Evolutionary conservation across 2,329 filamentous ascomycete genomes (phyloP), one percentile per base, ranked within the genome.

Genomic region (Cladophialophora chaetospira): DNA sequence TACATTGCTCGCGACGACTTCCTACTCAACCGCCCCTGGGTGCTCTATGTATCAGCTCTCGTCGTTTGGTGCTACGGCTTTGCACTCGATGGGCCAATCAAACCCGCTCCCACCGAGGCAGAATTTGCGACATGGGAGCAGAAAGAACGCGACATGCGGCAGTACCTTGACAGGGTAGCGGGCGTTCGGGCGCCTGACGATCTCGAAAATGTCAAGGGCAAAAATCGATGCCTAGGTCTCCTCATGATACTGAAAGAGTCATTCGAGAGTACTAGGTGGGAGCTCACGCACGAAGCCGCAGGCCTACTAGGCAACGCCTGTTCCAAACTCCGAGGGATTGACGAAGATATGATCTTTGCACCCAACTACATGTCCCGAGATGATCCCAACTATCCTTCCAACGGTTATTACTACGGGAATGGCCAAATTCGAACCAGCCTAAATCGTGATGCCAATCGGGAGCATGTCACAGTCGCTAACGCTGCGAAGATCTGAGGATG

Each of bases 61-160:
- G 90, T 97, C 19, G 89, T 97, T 1, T 99, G 94, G 94, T 91
- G 86, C 58, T 99, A 97, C 67, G 93, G 92, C 2, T 97, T 86
- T 69, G 91, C 93, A 0, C 77, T 96, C 17, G 94, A 97, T 65
- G 94, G 94, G 0, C 83, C 91, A 0, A 83, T 89, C 55, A 76
- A 80, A 5, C 74, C 72, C 3, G 68, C 74, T 2, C 65, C 73
- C 10, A 70, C 70, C 2, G 66, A 74, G 66, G 48, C 79, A 73
- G 65, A 74, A 76, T 83, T 88, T 54, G 72, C 71, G 33, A 86
- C 79, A 1, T 79, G 80, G 46, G 81, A 85, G 11, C 87, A 89
- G 61, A 87, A 88, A 70, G 81, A 88, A 42, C 79, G 77, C 36
- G 87, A 93, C 66, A 96, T 97, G 91, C 83, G 87, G 50, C 79